Percentiles rank a stretch among this genome's conserved stretches.
These are phyloP conservation scores for Candida parachauliodes DNA, from an alignment of 805 yeast genomes.

Conservation along the genomic window DNA sequence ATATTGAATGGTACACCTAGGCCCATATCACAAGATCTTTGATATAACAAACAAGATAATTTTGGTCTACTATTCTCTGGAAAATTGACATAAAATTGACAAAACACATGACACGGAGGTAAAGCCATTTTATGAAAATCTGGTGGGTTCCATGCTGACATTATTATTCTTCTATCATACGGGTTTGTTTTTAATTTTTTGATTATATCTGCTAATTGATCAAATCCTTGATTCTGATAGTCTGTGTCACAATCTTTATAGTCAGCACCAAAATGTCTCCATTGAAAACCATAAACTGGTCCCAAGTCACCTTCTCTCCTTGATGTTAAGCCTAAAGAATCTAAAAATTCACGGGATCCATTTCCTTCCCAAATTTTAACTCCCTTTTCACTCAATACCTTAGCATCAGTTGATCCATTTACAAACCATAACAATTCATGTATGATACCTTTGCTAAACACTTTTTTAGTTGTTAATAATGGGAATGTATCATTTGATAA, in stretches of 20 bases:
- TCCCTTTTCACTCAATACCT: conserved; percentile 70
- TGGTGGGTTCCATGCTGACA: conserved; percentile 99
- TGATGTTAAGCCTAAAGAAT: conserved; percentile 71
- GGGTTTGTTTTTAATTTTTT: conserved; percentile 82
- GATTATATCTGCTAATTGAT: conserved; percentile 80
- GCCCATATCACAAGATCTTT: conserved; percentile 99
- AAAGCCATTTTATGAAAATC: conserved; percentile 92
- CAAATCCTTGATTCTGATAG: conserved; percentile 84
- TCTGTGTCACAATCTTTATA: conserved; percentile 84
- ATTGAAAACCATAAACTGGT: conserved; percentile 98
- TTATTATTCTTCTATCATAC: conserved; percentile 86
- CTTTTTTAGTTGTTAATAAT: conserved; percentile 86
- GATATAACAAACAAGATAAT: conserved; percentile 86
- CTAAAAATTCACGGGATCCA: conserved; percentile 89
- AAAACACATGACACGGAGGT: conserved; percentile 97
- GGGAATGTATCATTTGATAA: conserved; percentile 76
- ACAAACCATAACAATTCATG: conserved; percentile 93
- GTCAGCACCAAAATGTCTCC: conserved; percentile 98
- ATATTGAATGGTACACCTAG: conserved; percentile 98
- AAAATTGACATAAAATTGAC: conserved; percentile 90
- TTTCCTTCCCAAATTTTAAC: conserved; percentile 99
- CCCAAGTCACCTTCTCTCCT: conserved; percentile 94
- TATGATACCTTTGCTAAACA: conserved; percentile 83
- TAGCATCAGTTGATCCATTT: conserved; percentile 85
- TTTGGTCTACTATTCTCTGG: conserved; percentile 61